Base-by-base conservation (phyloP, 176 grass and related monocot species). In the Poa annua region DNA sequence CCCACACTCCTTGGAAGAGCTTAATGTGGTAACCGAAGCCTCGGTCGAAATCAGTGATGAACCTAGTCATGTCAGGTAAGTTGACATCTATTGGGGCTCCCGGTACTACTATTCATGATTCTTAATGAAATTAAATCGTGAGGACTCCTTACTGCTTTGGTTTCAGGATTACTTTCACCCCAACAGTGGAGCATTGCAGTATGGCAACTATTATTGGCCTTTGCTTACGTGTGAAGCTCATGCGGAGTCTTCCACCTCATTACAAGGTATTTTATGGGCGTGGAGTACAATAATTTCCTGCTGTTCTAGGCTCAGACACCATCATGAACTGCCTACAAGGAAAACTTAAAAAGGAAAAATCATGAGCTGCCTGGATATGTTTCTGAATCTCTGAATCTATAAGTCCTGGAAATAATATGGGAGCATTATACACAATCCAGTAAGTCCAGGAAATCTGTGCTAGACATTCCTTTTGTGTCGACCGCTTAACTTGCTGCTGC, bases 171-270 rank as follows among this genome's bases (percentile, higher is more conserved):
- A 84, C 91, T 67, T 98, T 98, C 89, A 92, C 91, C 34, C 96
- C 96, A 75, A 98, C 96, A 20, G 91, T 95, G 64, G 91, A 98
- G 89, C 96, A 93, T 86, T 98, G 96, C 63, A 95, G 91, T 86
- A 93, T 95, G 88, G 92, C 93, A 38, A 95, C 92, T 66, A 78
- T 93, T n/a, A 96, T 98, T 83, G 93, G 96, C 55, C 96, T 98
- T 93, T 96, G 91, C 87, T 55, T 98, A 69, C 80, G 87, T 14
- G 91, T 96, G 25, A 98, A 98, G 89, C 80, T 98, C 33, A 90
- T 93, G 81, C 85, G 91, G 0, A 98, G 93, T 87, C 96, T 98
- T 26, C 96, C 93, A 77, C 87, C 91, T 74, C 88, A 71, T 82
- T 95, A 93, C 87, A 98, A 98, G 93, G 96, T 98, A 85, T 56